Conservation (phyloP, 768 basidiomycete species). For the Suillus variegatus region DNA sequence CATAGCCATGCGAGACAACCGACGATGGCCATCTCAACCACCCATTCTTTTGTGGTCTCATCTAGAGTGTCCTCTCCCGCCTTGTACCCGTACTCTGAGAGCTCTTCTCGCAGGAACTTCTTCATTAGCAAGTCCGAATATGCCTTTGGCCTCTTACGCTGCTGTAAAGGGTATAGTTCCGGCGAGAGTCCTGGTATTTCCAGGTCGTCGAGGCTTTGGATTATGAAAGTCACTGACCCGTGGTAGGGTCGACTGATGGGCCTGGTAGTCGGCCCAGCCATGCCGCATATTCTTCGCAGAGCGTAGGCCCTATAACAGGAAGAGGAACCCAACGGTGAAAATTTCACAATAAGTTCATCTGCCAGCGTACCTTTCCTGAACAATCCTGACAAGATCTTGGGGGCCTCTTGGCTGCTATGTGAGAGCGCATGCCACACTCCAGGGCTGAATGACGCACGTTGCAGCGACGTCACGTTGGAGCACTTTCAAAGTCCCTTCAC, state of each 20-base stretch:
- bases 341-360: constrained; percentile 21
- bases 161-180: not conserved
- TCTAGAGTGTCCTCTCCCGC: not conserved
- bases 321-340: not conserved
- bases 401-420: not conserved
- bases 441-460: not conserved
- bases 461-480: not conserved
- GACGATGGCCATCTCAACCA: constrained; percentile 9
- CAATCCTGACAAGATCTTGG: not conserved
- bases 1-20: constrained; percentile 10
- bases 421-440: not conserved
- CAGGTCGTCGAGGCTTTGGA: not conserved
- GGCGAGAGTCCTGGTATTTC: not conserved
- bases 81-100: not conserved
- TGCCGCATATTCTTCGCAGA: not conserved
- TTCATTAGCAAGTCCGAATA: constrained; percentile 1
- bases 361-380: not conserved
- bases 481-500: not conserved
- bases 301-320: not conserved
- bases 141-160: not conserved
- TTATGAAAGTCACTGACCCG: not conserved
- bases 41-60: not conserved
- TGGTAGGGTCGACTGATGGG: not conserved
- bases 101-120: not conserved
- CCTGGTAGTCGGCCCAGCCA: not conserved